Base-by-base conservation (phyloP, 1,284 basidiomycete genomes). In the Vanrija humicola region DNA sequence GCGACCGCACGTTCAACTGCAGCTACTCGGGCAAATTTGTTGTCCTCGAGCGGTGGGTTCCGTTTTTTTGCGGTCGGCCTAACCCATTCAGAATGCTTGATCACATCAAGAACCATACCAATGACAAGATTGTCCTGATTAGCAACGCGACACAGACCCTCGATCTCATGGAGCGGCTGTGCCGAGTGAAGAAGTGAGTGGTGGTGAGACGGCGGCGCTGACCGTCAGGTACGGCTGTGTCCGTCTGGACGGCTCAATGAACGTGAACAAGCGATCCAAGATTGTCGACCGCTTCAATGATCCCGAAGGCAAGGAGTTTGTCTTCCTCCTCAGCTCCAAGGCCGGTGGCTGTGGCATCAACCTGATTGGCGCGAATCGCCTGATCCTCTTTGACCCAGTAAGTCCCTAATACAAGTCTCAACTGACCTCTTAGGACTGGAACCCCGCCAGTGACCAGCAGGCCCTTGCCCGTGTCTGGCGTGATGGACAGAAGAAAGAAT, bases 401-500 rank as follows among this genome's bases (percentile, higher is more conserved):
- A 55, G 79, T 70, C 59, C 28, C 29, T 39, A 50, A 38, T 26
- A 26, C 43, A 50, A 38, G 43, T 4, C 3, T 3, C 9, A 51
- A 43, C 52, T 57, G 43, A 38, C 42, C 34, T 6, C 10, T 6
- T 43, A 69, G 92, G 94, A 98, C 72, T 97, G 95, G 94, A 98
- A 98, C 68, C 95, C 94, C 19, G 94, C 95, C 6, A 91, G 94
- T 38, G 95, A 99, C 75, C 96, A 98, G 74, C 96, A 99, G 75
- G 95, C 95, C 9, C 82, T 98, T 6, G 95, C 95, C 40, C 90
- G 95, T 75, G 95, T 99, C 2, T 99, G 95, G 95, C 89, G 96
- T 80, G 95, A 99, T 70, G 95, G 95, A 0, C 95, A 98, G 76
- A 99, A 97, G 84, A 98, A 98, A 84, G 91, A 95, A 77, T 97